Evolutionary conservation across 495 filamentous ascomycete genomes (phyloP), one percentile per base, ranked within the genome.

Genomic region (Cudoniella acicularis): DNA sequence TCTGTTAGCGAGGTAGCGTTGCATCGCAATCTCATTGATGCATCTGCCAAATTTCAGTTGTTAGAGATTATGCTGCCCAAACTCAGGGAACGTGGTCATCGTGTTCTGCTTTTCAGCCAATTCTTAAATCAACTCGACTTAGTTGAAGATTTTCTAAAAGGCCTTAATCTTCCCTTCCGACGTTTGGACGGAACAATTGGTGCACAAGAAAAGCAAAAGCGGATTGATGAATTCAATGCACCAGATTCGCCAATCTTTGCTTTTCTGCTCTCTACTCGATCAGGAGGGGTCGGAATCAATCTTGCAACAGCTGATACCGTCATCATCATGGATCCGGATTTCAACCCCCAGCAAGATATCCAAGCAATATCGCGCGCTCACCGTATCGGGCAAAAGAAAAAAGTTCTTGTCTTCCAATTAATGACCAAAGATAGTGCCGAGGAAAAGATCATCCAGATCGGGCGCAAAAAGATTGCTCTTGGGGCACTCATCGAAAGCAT

Each of bases 311-410:
- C 94, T 2, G 94, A 99, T 66, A 99, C 95, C 0, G 94, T 99
- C 60, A 97, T 99, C 54, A 96, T 99, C 49, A 85, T 97, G 63
- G 94, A 99, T 67, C 95, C 94, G 0, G 94, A 99, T 66, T 98
- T 96, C 75, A 99, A 99, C 63, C 94, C 94, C 0, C 94, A 98
- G 64, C 94, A 98, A 69, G 94, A 99, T 67, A 90, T 98, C 61
- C 94, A 99, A 71, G 94, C 94, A 0, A 74, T 98, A 3, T 96
- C 91, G 8, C 86, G 94, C 59, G 95, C 93, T 21, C 94, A 99
- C 70, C 85, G 94, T 26, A 97, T 99, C 54, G 94, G 94, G 0
- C 94, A 99, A 69, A 87, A 89, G 67, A 93, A 96, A 63, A 96
- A 94, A 60, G 94, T 99, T 3, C 77, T 98, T 6, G 92, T 95